Base-by-base conservation (phyloP, 352 stramenopile species). In the Thalassiosira allenii region DNA sequence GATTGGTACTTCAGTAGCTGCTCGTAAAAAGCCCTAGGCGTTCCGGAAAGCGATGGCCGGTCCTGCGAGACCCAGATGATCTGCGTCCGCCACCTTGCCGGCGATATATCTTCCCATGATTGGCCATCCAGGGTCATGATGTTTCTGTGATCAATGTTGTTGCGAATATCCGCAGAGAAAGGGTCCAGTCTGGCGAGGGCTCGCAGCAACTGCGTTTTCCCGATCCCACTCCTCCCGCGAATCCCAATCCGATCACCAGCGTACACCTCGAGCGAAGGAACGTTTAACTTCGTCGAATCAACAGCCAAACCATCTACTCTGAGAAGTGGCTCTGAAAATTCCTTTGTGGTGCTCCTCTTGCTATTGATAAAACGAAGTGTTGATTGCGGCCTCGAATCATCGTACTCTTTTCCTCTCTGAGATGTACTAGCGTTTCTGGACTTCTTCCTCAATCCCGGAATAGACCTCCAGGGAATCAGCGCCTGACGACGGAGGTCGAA, bases 121-220 rank as follows among this genome's bases (percentile, higher is more conserved):
- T 54, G 2, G 8, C 63, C 54, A 49, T 53, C 12, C 33, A 76
- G 56, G 53, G 33, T 71, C 25, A 78, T 70, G n/a, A 17, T 23
- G 25, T 47, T 54, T n/a, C 29, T 14, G 23, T 47, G n/a, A 25
- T 32, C 27, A n/a, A n/a, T 40, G 20, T 56, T 25, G 2, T 56
- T 44, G 6, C 6, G 14, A 14, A 44, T n/a, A 9, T 17, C 9
- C 1, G 37, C 12, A n/a, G 44, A 59, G 4, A 41, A 43, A 25
- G 62, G 62, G 41, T 86, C 75, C 12, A 90, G 71, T 20, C 64
- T 72, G 1, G 62, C 72, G 69, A 90, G 62, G 12, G 70, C 66
- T 20, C 80, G 70, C 11, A 90, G 58, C 14, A 90, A 37, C 66
- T 88, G 84, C 47, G 64, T 83, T 34, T 90, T 90, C 4, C 84